Percentiles rank a stretch among this genome's conserved stretches.
These are phyloP conservation scores for Ceratorhiza oryzae-sativae DNA, from an alignment of 1,284 basidiomycete species.

Conservation along the genomic window DNA sequence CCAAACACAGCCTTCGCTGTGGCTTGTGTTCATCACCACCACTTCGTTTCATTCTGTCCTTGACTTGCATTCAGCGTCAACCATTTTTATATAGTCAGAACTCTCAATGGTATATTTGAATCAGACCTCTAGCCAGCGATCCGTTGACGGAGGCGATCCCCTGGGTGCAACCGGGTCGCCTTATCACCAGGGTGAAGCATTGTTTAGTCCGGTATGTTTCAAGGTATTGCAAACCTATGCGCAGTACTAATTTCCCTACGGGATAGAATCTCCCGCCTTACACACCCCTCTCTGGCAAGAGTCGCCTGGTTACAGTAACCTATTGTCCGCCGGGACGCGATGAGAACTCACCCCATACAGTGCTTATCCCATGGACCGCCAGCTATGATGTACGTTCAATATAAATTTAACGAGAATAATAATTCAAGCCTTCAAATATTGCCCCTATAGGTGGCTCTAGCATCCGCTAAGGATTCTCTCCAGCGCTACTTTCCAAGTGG, in stretches of 20 bases:
- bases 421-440: too few relatives aligned
- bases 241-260: neutral
- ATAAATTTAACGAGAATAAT: too few relatives aligned
- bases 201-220: conserved; percentile 7
- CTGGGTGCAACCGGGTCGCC: conserved; percentile 4
- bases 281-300: conserved; percentile 2
- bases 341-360: conserved; percentile 2
- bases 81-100: neutral
- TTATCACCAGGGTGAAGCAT: neutral
- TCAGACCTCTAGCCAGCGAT: neutral
- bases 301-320: conserved; percentile 6
- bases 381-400: conserved; percentile 6
- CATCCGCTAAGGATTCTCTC: conserved; percentile 8
- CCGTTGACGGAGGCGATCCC: neutral
- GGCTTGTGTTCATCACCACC: neutral
- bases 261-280: conserved; percentile 18
- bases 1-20: conserved; percentile 3
- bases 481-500: conserved; percentile 26
- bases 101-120: neutral
- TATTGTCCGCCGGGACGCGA: conserved; percentile 15
- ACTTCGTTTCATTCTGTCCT: neutral
- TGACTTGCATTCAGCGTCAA: neutral
- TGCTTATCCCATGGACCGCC: conserved; percentile 28
- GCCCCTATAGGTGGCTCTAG: conserved; percentile 1
- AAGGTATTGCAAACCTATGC: neutral